Evolutionary conservation across 306 rosid species (phyloP).

Genomic region (Dicorynia guianensis): DNA sequence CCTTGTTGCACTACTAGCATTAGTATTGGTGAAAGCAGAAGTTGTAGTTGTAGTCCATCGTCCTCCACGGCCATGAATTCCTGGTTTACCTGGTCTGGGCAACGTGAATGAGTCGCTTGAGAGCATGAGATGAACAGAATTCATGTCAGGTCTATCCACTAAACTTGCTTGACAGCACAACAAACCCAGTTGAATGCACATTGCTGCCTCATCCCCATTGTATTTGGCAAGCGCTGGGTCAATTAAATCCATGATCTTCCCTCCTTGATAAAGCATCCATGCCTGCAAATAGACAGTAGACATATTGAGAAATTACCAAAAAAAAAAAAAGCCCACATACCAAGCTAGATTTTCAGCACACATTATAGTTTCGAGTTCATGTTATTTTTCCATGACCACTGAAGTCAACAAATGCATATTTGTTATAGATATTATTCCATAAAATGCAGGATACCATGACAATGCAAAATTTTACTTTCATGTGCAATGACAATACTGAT

Average conservation of each 20-base stretch:
- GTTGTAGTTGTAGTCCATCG: constrained; percentile 61
- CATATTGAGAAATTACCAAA: neutral
- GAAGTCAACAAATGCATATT: neutral
- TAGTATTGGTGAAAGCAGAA: constrained; percentile 63
- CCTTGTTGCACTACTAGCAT: constrained; percentile 60
- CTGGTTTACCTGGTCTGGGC: constrained; percentile 82
- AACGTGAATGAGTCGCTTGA: constrained; percentile 82
- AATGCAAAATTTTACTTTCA: neutral
- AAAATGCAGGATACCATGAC: constrained; percentile 23
- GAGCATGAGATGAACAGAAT: constrained; percentile 75
- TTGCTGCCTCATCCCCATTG: constrained; percentile 81
- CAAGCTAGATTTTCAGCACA: neutral
- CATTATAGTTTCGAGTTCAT: constrained; percentile 23
- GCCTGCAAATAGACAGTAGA: constrained; percentile 56
- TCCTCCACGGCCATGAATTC: constrained; percentile 77
- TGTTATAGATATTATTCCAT: neutral
- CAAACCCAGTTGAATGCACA: constrained; percentile 89
- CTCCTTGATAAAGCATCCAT: constrained; percentile 78
- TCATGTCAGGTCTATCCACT: constrained; percentile 87
- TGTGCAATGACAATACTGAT: constrained; percentile 1
- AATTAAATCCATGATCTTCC: constrained; percentile 63
- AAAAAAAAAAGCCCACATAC: constrained; percentile 30
- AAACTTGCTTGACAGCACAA: constrained; percentile 76
- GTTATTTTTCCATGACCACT: neutral
- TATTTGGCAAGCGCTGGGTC: constrained; percentile 61